Evolutionary conservation across 2,329 filamentous ascomycete species (phyloP).

Genomic region (Diplocarpon mali): DNA sequence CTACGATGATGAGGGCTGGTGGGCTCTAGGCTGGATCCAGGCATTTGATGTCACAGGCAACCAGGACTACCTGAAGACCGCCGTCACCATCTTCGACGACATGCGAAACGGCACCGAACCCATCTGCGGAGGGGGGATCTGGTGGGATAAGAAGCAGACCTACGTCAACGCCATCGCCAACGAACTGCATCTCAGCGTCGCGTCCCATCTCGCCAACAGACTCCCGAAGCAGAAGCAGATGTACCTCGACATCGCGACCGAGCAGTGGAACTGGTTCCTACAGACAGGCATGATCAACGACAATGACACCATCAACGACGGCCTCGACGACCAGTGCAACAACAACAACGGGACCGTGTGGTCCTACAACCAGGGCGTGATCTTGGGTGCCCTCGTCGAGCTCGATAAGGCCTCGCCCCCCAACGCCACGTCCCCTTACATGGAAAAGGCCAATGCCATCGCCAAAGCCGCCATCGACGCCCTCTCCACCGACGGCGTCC

Average conservation of each 20-base stretch:
- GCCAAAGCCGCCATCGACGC: slow-evolving; percentile 40
- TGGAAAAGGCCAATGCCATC: slow-evolving; percentile 37
- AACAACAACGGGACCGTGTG: slow-evolving; percentile 36
- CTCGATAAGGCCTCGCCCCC: slow-evolving; percentile 39
- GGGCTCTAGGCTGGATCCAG: slow-evolving; percentile 49
- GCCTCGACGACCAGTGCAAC: slow-evolving; percentile 35
- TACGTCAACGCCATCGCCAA: slow-evolving; percentile 49
- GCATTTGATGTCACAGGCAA: slow-evolving; percentile 44
- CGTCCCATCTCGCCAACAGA: slow-evolving; percentile 43
- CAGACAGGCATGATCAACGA: slow-evolving; percentile 36
- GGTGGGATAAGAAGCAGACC: slow-evolving; percentile 43
- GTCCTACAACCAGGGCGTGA: slow-evolving; percentile 51
- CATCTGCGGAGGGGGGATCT: slow-evolving; percentile 37
- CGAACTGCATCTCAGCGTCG: slow-evolving; percentile 43
- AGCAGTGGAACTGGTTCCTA: slow-evolving; percentile 41
- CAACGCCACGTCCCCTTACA: slow-evolving; percentile 29
- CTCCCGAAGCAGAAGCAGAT: slow-evolving; percentile 40
- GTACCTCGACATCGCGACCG: slow-evolving; percentile 42
- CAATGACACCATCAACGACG: slow-evolving; percentile 41
- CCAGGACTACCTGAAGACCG: slow-evolving; percentile 39
- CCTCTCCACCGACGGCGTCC: slow-evolving; percentile 36
- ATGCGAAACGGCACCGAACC: slow-evolving; percentile 40
- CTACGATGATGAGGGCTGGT: slow-evolving; percentile 54
- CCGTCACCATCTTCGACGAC: slow-evolving; percentile 43
- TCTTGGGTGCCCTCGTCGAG: slow-evolving; percentile 47